phyloP scores from a whole-genome alignment of 2,329 filamentous ascomycete species.

The Xylaria sp. region DNA sequence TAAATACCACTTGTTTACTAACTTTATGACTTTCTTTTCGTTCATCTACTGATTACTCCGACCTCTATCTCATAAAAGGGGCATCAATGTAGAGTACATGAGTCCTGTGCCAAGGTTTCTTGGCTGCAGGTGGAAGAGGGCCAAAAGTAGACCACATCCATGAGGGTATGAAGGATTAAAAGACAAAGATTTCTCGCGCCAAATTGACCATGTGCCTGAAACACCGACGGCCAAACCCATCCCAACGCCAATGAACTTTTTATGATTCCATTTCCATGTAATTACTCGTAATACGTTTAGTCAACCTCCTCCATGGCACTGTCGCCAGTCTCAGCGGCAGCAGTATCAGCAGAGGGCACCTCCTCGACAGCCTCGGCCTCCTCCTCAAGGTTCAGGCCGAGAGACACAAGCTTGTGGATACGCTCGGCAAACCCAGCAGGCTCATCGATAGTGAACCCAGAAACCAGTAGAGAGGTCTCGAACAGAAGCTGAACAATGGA shows the following conservation, averaged over 20 bases:
- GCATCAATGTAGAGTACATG: conserved; percentile 50
- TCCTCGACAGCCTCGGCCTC: conserved; percentile 80
- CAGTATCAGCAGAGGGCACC: conserved; percentile 65
- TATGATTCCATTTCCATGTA: conserved; percentile 49
- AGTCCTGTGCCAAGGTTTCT: conserved; percentile 39
- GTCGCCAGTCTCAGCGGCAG: conserved; percentile 77
- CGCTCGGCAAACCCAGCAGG: conserved; percentile 97
- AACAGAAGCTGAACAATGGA: conserved; percentile 98
- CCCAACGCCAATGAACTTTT: conserved; percentile 56
- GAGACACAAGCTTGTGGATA: conserved; percentile 99
- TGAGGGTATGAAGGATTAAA: conserved; percentile 49
- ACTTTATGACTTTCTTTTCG: conserved; percentile 35
- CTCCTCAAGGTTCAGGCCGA: conserved; percentile 97
- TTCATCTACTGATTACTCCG: conserved; percentile 47
- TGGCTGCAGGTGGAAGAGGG: conserved; percentile 36
- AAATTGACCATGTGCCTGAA: conserved; percentile 48
- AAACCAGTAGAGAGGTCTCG: conserved; percentile 98
- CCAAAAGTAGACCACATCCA: conserved; percentile 25
- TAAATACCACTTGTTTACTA: background rate
- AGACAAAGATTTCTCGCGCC: conserved; percentile 43
- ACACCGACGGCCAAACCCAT: conserved; percentile 53
- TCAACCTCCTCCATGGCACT: conserved; percentile 99
- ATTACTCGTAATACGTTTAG: conserved; percentile 65
- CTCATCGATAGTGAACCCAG: conserved; percentile 99
- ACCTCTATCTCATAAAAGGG: conserved; percentile 47